Conservation (phyloP, 2,329 filamentous ascomycete genomes). For the Penicillium glabrum region DNA sequence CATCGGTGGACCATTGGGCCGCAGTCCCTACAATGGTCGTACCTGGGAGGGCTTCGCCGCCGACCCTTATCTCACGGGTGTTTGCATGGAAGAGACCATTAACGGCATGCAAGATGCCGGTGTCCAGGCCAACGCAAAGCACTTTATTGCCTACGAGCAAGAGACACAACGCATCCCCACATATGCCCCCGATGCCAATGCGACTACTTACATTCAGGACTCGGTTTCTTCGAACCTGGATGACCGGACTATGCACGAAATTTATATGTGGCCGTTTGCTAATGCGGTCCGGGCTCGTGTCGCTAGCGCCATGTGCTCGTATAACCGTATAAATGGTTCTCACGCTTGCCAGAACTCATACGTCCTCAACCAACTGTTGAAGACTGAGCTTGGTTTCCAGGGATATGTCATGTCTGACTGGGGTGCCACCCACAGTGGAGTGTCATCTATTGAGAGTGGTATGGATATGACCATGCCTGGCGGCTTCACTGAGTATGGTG, state of each 20-base stretch:
- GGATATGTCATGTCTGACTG: constrained; percentile 82
- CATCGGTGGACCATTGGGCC: constrained; percentile 42
- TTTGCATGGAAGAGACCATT: constrained; percentile 41
- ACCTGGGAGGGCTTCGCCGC: constrained; percentile 46
- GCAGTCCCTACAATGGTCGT: constrained; percentile 40
- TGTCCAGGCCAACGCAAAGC: constrained; percentile 34
- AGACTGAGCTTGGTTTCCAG: constrained; percentile 77
- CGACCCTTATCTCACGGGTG: constrained; percentile 45
- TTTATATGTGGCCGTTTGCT: constrained; percentile 77
- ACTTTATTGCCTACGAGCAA: constrained; percentile 16
- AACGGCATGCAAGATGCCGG: constrained; percentile 44
- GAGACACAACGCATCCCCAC: constrained; percentile 36
- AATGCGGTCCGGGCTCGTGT: constrained; percentile 70
- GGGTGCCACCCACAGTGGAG: constrained; percentile 71
- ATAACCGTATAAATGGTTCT: constrained; percentile 72
- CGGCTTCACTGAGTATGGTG: constrained; percentile 27
- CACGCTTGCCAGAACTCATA: constrained; percentile 79
- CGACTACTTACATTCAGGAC: constrained; percentile 9
- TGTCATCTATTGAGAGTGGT: constrained; percentile 66
- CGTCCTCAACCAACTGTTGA: constrained; percentile 71
- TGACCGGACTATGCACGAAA: constrained; percentile 72
- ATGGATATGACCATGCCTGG: constrained; percentile 89
- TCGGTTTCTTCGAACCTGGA: constrained; percentile 39
- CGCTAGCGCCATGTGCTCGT: constrained; percentile 49
- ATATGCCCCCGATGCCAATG: constrained; percentile 2